Evolutionary conservation across 768 basidiomycete species (phyloP).

Genomic region (Candolleomyces aberdarensis): DNA sequence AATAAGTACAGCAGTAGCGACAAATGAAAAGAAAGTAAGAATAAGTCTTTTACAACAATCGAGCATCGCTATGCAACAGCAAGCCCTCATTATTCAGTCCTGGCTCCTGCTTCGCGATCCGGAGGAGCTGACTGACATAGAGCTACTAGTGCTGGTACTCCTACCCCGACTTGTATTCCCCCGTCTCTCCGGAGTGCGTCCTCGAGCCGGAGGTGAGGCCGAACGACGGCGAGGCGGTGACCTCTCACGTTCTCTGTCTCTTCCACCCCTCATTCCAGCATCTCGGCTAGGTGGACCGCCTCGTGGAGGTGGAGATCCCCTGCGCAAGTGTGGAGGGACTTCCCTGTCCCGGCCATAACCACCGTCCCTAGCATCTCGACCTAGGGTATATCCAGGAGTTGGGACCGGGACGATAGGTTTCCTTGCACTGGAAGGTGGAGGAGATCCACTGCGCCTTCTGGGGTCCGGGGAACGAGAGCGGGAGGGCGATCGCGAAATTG

Average conservation of each 20-base stretch:
- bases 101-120: constrained; percentile 13
- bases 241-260: background rate
- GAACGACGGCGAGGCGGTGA: background rate
- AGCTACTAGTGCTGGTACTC: constrained; percentile 13
- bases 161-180: background rate
- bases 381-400: background rate
- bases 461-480: constrained; percentile 19
- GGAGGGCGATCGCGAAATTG: constrained; percentile 11
- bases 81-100: constrained; percentile 2
- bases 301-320: background rate
- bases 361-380: background rate
- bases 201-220: constrained; percentile 1
- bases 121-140: constrained; percentile 19
- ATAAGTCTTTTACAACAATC: too few relatives aligned
- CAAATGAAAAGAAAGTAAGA: too few relatives aligned
- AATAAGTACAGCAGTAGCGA: too few relatives aligned
- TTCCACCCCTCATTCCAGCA: background rate
- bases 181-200: constrained; percentile 6
- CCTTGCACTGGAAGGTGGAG: constrained; percentile 12
- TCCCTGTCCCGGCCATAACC: background rate
- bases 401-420: background rate
- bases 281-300: background rate
- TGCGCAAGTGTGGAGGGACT: background rate
- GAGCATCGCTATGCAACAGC: too few relatives aligned
- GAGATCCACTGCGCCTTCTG: constrained; percentile 16